phyloP scores from a whole-genome alignment of 768 basidiomycete genomes.

The Boletus fagicola region DNA sequence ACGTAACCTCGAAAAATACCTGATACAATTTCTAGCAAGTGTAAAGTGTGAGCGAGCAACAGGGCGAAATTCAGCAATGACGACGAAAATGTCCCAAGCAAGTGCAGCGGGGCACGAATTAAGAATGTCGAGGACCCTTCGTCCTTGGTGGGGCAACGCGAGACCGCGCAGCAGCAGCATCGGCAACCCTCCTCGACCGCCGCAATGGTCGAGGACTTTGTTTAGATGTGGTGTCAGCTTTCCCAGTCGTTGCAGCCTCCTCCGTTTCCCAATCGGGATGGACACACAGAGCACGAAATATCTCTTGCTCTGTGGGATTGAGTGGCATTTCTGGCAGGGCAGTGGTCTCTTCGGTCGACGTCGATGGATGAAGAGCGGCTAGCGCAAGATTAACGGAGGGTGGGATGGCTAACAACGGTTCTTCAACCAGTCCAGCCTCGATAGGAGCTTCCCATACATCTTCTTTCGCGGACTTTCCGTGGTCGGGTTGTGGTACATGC shows the following conservation, averaged over 20 bases:
- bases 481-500: constrained; percentile 4
- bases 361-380: constrained; percentile 26
- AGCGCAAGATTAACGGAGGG: constrained; percentile 31
- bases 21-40: constrained; percentile 28
- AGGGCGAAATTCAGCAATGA: constrained; percentile 12
- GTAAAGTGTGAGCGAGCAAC: constrained; percentile 4
- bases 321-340: constrained; percentile 44
- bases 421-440: constrained; percentile 24
- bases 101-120: constrained; percentile 6
- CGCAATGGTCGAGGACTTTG: constrained; percentile 11
- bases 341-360: constrained; percentile 11
- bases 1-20: constrained; percentile 13
- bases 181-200: constrained; percentile 69
- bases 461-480: constrained; percentile 7
- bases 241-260: constrained; percentile 22
- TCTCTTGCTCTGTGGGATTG: constrained; percentile 67
- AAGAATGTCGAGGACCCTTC: constrained; percentile 29
- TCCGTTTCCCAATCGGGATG: constrained; percentile 53
- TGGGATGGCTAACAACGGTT: constrained; percentile 23
- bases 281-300: constrained; percentile 63
- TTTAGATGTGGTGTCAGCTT: constrained; percentile 1
- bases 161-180: constrained; percentile 50
- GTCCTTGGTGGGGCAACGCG: constrained; percentile 38
- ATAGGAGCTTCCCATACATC: constrained; percentile 20
- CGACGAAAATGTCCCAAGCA: constrained; percentile 1